phyloP scores from a whole-genome alignment of 345 rosid genomes.

The Abelmoschus esculentus region DNA sequence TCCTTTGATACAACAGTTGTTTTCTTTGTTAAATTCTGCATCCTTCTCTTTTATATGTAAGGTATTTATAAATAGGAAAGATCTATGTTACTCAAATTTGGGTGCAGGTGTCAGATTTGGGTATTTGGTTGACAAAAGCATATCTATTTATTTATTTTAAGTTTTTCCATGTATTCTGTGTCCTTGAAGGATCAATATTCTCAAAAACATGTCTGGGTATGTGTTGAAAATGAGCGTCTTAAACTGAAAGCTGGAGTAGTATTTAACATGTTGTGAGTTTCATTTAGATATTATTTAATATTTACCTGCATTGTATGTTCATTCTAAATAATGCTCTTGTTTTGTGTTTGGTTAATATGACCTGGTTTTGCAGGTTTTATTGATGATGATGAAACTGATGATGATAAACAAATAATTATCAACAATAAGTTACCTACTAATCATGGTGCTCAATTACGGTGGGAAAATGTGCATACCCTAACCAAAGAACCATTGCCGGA shows the following conservation, averaged over 20 bases:
- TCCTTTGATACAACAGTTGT: neutral
- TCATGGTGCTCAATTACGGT: conserved; percentile 1
- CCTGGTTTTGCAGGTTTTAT: conserved; percentile 27
- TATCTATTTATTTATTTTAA: too few species aligned
- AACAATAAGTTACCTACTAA: conserved; percentile 16
- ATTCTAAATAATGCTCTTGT: neutral
- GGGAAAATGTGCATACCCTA: conserved; percentile 7
- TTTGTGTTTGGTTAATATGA: conserved; percentile 7
- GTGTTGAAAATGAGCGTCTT: neutral
- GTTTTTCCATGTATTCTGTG: neutral
- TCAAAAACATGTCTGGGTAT: neutral
- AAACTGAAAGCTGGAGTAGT: neutral
- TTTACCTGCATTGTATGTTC: neutral
- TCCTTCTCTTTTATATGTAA: too few species aligned
- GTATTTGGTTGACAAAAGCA: too few species aligned
- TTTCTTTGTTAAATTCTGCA: neutral
- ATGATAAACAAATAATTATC: conserved; percentile 18
- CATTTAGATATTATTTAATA: neutral
- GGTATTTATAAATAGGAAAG: too few species aligned
- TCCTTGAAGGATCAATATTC: neutral
- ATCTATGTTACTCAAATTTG: neutral
- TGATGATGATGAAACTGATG: conserved; percentile 34
- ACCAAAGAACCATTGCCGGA: conserved; percentile 26
- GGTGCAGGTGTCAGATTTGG: neutral
- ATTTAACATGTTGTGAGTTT: neutral